Base-by-base conservation (phyloP, 352 stramenopile genomes). In the Thraustochytrium striatum region DNA sequence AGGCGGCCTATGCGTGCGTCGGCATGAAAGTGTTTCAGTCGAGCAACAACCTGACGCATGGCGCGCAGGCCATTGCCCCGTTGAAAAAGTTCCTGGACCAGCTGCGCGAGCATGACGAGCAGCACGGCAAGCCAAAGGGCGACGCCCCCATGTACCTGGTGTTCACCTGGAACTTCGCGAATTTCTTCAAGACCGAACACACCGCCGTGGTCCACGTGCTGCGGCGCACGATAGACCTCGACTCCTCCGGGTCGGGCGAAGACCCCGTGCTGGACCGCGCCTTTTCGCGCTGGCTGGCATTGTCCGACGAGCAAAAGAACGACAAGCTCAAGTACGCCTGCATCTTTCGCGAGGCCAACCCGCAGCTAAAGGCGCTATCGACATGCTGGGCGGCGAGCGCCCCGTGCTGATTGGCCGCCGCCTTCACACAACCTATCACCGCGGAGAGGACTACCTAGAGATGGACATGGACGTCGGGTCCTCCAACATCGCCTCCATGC, bases 141-240 rank as follows among this genome's bases (percentile, higher is more conserved):
- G 65, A 75, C 43, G 65, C 65, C 28, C 65, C 65, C 9, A 16
- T 30, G 41, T 75, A 75, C 47, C 25, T 75, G 19, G 61, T 75
- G n/a, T 75, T 55, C 36, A 32, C 11, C 43, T 75, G 65, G 65
- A 38, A 55, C 9, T 75, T 75, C 68, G 61, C 41, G 41, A 75
- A 75, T n/a, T 39, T 75, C 7, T 72, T 75, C 39, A 75, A 75
- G 39, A 75, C 65, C 25, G 65, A 75, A 33, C 68, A 75, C 65
- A 75, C 65, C 7, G 21, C 41, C 25, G 65, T 75, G n/a, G 65
- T 75, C 8, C 65, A 75, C 65, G 65, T 75, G 65, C 50, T 30
- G 28, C 65, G 65, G 7, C 43, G 65, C 11, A n/a, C 25, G 13
- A 75, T 75, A 9, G 61, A 75, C n/a, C 38, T 75, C 19, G 65